Conservation (phyloP, 345 rosid genomes). For the Bretschneidera sinensis region DNA sequence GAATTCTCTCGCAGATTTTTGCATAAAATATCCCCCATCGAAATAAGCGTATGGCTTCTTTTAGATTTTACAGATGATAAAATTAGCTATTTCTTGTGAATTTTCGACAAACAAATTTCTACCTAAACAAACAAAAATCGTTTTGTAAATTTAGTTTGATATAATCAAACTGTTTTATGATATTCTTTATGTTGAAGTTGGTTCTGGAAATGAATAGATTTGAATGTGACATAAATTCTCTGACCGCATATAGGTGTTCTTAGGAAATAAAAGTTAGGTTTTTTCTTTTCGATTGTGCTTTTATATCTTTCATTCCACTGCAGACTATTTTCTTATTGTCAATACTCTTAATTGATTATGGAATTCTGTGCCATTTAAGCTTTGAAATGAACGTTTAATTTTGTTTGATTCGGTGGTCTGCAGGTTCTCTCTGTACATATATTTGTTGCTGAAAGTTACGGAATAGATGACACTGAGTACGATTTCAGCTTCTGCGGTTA, state of each 20-base stretch:
- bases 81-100: too few species aligned
- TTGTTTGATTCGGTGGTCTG: background rate
- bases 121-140: too few species aligned
- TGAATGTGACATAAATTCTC: background rate
- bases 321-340: background rate
- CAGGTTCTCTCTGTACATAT: background rate
- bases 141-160: too few species aligned
- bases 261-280: background rate
- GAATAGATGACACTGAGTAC: slow-evolving; percentile 10
- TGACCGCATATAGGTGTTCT: background rate
- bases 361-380: background rate
- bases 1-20: background rate
- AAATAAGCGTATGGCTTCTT: too few species aligned
- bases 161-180: too few species aligned
- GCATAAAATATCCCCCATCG: too few species aligned
- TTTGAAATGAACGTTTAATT: background rate
- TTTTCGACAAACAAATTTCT: too few species aligned
- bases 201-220: too few species aligned
- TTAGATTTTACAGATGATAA: too few species aligned
- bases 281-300: background rate
- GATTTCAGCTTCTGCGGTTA: slow-evolving; percentile 16
- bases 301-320: background rate
- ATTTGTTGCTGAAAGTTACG: background rate
- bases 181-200: too few species aligned
- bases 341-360: background rate